A percentile compares a stretch with the other conserved stretches of the same genome.
These are phyloP conservation scores for Coniella vitis DNA, from an alignment of 2,329 filamentous ascomycete species.

Conservation along the genomic window DNA sequence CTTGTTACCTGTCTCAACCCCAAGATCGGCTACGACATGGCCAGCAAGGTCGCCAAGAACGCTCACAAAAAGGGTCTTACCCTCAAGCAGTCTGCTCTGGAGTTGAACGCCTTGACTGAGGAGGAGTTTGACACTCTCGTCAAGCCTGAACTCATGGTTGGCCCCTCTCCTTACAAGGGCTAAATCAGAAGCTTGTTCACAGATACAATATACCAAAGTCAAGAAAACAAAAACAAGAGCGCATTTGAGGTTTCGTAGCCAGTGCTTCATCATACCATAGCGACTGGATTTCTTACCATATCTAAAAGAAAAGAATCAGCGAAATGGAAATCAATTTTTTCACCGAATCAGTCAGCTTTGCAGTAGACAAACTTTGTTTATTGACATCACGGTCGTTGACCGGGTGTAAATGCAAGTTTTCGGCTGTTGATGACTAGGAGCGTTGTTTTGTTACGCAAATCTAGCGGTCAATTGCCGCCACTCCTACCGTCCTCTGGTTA, in stretches of 20 bases:
- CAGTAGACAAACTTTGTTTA: no score
- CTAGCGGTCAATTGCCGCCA: no score
- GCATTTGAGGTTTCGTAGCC: not conserved
- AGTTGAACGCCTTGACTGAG: conserved; percentile 80
- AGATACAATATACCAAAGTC: not conserved
- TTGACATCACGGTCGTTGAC: no score
- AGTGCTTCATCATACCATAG: not conserved
- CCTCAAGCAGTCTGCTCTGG: conserved; percentile 87
- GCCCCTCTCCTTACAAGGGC: conserved; percentile 59
- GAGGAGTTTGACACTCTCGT: conserved; percentile 89
- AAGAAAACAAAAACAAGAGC: not conserved
- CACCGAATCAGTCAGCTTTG: no score
- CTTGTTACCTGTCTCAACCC: conserved; percentile 96
- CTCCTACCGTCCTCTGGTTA: no score
- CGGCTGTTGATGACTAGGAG: no score
- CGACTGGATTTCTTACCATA: not conserved
- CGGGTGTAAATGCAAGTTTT: no score
- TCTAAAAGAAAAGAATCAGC: no score
- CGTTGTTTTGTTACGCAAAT: no score
- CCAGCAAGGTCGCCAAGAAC: conserved; percentile 94
- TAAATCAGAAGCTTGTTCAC: conserved; percentile 17
- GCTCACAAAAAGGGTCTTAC: conserved; percentile 97
- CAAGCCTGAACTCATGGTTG: conserved; percentile 90
- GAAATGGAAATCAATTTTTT: no score
- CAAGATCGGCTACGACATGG: conserved; percentile 96